Conservation (phyloP, 129 eudicot genomes). For the Glebionis coronaria region DNA sequence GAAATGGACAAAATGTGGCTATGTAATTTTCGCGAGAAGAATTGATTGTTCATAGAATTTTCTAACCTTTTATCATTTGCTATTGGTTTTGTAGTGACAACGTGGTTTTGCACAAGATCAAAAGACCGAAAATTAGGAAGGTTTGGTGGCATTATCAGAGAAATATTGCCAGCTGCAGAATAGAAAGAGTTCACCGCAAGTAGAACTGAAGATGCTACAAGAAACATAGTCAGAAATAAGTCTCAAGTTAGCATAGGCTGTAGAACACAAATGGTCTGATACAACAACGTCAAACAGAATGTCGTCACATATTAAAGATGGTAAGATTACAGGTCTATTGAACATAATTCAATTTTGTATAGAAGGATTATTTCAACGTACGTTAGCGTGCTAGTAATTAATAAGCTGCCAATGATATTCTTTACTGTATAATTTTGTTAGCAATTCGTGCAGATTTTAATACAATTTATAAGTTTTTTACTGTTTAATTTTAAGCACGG, state of each 20-base stretch:
- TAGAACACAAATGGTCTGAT: too few relatives aligned
- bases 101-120: conserved; percentile 6
- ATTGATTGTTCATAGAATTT: not conserved
- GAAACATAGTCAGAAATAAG: too few relatives aligned
- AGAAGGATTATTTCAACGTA: conserved; percentile 5
- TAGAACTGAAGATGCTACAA: too few relatives aligned
- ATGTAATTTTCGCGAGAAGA: too few relatives aligned
- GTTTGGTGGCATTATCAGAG: too few relatives aligned
- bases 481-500: too few relatives aligned
- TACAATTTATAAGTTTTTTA: not conserved
- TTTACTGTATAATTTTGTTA: not conserved
- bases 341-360: conserved; percentile 16
- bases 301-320: conserved; percentile 8
- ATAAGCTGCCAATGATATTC: conserved; percentile 12
- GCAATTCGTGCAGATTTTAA: not conserved
- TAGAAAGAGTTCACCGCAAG: too few relatives aligned
- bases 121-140: not conserved
- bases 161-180: too few relatives aligned
- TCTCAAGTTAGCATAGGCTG: too few relatives aligned
- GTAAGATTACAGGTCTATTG: not conserved
- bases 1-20: not conserved
- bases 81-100: conserved; percentile 31
- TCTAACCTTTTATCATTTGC: conserved; percentile 7
- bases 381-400: conserved; percentile 12
- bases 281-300: not conserved